Evolutionary conservation across 2,329 filamentous ascomycete genomes (phyloP).

Genomic region (Escovopsis sp.): DNA sequence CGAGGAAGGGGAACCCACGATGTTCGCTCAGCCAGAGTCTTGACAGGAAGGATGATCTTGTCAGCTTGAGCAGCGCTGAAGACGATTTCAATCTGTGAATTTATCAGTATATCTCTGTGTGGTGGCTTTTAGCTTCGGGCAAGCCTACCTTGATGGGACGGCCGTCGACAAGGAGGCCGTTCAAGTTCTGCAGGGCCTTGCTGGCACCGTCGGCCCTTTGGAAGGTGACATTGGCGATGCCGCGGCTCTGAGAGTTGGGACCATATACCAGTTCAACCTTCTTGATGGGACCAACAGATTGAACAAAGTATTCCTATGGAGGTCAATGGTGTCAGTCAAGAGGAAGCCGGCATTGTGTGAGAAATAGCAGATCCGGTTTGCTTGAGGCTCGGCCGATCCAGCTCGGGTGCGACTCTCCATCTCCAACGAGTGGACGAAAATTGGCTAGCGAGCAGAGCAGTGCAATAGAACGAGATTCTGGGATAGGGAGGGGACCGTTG

Average conservation of each 20-base stretch:
- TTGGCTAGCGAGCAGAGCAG: slow-evolving; percentile 17
- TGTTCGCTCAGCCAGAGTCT: slow-evolving; percentile 72
- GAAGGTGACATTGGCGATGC: slow-evolving; percentile 84
- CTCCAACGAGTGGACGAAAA: slow-evolving; percentile 1
- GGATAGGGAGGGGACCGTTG: not conserved
- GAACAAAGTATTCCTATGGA: slow-evolving; percentile 87
- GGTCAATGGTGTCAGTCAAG: slow-evolving; percentile 52
- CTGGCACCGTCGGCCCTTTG: slow-evolving; percentile 64
- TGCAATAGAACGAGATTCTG: slow-evolving; percentile 8
- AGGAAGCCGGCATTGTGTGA: slow-evolving; percentile 16
- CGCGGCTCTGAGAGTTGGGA: slow-evolving; percentile 79
- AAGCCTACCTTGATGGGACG: slow-evolving; percentile 69
- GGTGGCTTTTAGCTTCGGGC: not conserved
- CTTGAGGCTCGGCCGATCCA: slow-evolving; percentile 17
- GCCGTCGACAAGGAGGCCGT: slow-evolving; percentile 81
- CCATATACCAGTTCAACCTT: slow-evolving; percentile 85
- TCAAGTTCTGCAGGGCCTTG: slow-evolving; percentile 70
- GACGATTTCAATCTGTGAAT: slow-evolving; percentile 68
- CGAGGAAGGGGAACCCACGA: slow-evolving; percentile 30
- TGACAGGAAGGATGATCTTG: slow-evolving; percentile 47
- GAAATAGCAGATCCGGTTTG: slow-evolving; percentile 15
- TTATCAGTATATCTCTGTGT: not conserved
- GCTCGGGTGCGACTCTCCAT: slow-evolving; percentile 8
- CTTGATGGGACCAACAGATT: slow-evolving; percentile 81
- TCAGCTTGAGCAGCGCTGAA: slow-evolving; percentile 62